These are phyloP conservation scores for Diaporthe citri DNA, from an alignment of 2,329 filamentous ascomycete species.

Conservation along the genomic window DNA sequence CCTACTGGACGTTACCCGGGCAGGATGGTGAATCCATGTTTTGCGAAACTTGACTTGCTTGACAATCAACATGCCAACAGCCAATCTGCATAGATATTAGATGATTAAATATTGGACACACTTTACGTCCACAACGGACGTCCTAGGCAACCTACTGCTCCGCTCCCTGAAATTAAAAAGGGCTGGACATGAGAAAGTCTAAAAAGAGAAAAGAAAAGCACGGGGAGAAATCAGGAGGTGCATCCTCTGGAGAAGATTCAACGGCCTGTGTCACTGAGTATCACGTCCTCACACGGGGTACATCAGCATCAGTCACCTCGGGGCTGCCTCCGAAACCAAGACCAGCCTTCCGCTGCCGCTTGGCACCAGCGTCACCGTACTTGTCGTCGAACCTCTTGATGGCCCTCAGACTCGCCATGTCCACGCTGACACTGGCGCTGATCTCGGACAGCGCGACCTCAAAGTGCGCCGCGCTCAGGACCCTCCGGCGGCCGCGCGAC, in stretches of 20 bases:
- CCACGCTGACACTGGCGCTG: background rate
- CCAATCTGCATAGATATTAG: no score
- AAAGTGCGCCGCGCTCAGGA: background rate
- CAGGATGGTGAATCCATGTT: no score
- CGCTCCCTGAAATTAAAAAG: no score
- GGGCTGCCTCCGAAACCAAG: background rate
- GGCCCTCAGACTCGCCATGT: background rate
- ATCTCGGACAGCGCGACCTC: background rate
- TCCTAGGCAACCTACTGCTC: no score
- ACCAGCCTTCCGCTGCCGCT: background rate
- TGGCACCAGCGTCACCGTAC: background rate
- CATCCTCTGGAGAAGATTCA: background rate
- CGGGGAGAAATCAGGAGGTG: no score
- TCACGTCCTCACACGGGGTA: background rate
- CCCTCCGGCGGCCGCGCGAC: background rate
- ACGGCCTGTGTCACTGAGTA: background rate
- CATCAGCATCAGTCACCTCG: background rate
- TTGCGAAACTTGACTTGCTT: no score
- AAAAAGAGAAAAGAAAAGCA: no score
- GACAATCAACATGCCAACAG: no score
- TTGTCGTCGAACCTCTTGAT: background rate
- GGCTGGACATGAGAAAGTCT: no score
- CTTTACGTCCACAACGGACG: no score
- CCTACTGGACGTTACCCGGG: no score
- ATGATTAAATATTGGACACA: no score